A percentile compares a stretch with the other conserved stretches of the same genome.
Conservation (phyloP, 495 filamentous ascomycete species). For the Aspergillus campestris region DNA sequence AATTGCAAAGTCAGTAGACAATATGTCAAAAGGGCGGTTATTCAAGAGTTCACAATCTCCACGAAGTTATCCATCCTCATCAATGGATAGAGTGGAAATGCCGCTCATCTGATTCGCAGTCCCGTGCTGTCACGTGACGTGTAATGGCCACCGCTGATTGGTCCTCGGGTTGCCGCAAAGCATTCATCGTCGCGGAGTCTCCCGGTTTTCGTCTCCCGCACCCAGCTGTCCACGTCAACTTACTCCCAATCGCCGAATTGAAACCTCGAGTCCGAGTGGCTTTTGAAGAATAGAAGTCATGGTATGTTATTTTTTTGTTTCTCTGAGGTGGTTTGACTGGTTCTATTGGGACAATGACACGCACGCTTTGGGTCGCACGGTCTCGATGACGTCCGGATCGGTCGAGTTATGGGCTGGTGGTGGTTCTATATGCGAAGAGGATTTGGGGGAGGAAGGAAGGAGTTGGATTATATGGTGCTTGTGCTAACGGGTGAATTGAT, state of each 20-base stretch:
- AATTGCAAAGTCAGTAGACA: too few species aligned
- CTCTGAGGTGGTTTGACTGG: background rate
- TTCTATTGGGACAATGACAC: background rate
- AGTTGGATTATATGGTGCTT: background rate
- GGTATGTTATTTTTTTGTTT: conserved; percentile 17
- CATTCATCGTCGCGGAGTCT: conserved; percentile 17
- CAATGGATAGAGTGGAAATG: conserved; percentile 4
- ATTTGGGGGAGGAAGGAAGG: background rate
- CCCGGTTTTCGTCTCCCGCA: conserved; percentile 35
- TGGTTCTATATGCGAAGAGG: conserved; percentile 7
- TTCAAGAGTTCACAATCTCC: too few species aligned
- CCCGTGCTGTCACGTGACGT: conserved; percentile 11
- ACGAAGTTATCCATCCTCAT: too few species aligned
- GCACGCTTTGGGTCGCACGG: too few species aligned
- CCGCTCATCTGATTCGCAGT: conserved; percentile 9
- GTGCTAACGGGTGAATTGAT: conserved; percentile 14
- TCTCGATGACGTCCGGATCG: background rate
- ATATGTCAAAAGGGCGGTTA: too few species aligned
- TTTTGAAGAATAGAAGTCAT: conserved; percentile 16
- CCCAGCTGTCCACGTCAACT: conserved; percentile 13
- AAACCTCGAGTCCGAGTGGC: conserved; percentile 15
- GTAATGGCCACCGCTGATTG: conserved; percentile 19
- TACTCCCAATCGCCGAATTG: conserved; percentile 19
- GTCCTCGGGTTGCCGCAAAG: conserved; percentile 10
- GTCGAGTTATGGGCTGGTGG: conserved; percentile 6